Evolutionary conservation across 352 stramenopile genomes (phyloP).

Genomic region (Globisporangium paroecandrum): DNA sequence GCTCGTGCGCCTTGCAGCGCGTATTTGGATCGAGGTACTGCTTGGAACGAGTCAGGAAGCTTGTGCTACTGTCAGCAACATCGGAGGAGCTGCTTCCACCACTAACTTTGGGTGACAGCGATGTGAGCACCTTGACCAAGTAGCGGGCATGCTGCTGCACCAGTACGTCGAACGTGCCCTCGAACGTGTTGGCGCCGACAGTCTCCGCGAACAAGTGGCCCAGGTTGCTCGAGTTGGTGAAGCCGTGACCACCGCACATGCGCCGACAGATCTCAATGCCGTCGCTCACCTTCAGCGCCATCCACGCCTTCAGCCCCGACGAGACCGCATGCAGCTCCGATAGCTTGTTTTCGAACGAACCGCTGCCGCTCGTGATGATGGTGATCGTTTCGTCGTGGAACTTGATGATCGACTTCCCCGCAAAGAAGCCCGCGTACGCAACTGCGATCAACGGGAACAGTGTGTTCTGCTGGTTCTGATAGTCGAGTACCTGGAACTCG

Average conservation of each 20-base stretch:
- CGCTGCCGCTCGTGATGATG: constrained; percentile 18
- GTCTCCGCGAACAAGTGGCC: constrained; percentile 29
- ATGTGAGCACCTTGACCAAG: constrained; percentile 36
- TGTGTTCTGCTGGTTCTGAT: constrained; percentile 36
- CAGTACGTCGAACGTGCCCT: constrained; percentile 73
- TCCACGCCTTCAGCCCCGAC: constrained; percentile 43
- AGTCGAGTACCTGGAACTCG: constrained; percentile 37
- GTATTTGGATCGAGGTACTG: constrained; percentile 16
- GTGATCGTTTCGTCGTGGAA: constrained; percentile 25
- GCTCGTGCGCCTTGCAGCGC: constrained; percentile 16
- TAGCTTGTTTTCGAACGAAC: constrained; percentile 24
- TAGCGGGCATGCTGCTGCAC: constrained; percentile 62
- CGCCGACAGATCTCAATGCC: constrained; percentile 33
- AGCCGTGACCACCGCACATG: constrained; percentile 25
- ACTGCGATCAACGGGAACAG: constrained; percentile 41
- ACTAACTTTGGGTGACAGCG: neutral
- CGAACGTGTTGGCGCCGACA: constrained; percentile 51
- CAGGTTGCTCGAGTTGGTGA: constrained; percentile 19
- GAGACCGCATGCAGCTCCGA: constrained; percentile 36
- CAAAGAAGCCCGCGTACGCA: constrained; percentile 40
- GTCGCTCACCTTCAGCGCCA: constrained; percentile 29
- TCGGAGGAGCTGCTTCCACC: too few relatives aligned
- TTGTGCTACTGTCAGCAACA: neutral
- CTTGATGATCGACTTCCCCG: constrained; percentile 18
- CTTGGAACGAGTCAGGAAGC: neutral